phyloP scores from a whole-genome alignment of 805 yeast species.

The Wickerhamiella cacticola region DNA sequence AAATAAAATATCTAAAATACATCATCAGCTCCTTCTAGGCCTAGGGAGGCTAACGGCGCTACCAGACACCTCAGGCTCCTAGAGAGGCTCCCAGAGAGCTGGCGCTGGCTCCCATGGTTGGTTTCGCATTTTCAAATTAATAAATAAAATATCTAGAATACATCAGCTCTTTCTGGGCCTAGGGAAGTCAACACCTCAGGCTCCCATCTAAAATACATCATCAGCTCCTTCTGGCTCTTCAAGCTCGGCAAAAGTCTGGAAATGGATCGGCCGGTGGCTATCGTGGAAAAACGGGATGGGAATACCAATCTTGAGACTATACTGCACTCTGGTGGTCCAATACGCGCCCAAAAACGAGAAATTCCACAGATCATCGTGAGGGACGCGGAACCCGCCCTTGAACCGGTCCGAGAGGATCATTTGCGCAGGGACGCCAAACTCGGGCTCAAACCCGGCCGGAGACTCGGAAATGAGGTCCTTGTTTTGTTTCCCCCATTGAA shows the following conservation, averaged over 20 bases:
- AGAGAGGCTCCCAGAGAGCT: no score
- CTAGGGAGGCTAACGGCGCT: no score
- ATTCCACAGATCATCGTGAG: constrained; percentile 80
- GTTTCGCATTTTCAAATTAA: no score
- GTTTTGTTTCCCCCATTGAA: constrained; percentile 63
- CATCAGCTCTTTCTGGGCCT: not conserved
- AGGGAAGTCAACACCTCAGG: not conserved
- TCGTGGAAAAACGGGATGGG: constrained; percentile 81
- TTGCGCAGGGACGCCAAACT: constrained; percentile 52
- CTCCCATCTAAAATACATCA: constrained; percentile 1
- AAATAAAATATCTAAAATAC: not conserved
- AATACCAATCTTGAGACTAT: constrained; percentile 55
- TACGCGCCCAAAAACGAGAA: constrained; percentile 77
- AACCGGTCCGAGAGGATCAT: constrained; percentile 61
- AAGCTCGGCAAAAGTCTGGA: constrained; percentile 41
- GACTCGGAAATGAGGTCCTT: constrained; percentile 41
- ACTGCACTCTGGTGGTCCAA: constrained; percentile 54
- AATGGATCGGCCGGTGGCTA: constrained; percentile 79
- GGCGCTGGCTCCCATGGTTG: no score
- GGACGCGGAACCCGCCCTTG: constrained; percentile 76
- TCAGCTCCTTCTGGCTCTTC: constrained; percentile 11
- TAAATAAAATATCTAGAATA: not conserved
- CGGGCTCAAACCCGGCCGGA: constrained; percentile 49
- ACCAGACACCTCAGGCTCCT: no score
- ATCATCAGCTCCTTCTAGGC: constrained; percentile 9